Evolutionary conservation across 495 filamentous ascomycete species (phyloP).

Genomic region (Neurospora intermedia): DNA sequence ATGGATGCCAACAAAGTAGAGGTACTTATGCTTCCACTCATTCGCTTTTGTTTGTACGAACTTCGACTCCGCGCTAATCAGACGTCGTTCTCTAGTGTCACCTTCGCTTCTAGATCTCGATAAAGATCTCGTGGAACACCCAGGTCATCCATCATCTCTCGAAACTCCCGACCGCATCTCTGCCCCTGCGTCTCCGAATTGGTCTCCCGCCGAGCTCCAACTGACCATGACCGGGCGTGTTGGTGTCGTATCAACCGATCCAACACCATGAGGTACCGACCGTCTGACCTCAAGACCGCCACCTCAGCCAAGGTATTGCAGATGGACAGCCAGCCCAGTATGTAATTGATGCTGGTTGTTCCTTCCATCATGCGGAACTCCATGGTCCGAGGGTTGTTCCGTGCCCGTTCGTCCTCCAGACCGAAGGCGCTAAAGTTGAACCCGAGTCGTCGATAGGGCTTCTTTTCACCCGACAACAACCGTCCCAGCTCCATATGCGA

Average conservation of each 20-base stretch:
- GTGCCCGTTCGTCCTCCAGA: slow-evolving; percentile 19
- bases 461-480: slow-evolving; percentile 16
- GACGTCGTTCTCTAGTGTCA: slow-evolving; percentile 5
- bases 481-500: slow-evolving; percentile 14
- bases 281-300: slow-evolving; percentile 8
- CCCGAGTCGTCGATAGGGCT: slow-evolving; percentile 18
- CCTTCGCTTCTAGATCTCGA: slow-evolving; percentile 13
- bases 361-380: slow-evolving; percentile 29
- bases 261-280: slow-evolving; percentile 8
- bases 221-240: not conserved
- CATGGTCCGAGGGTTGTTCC: slow-evolving; percentile 18
- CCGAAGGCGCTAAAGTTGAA: slow-evolving; percentile 28
- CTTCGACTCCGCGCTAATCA: not conserved
- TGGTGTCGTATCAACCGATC: not conserved
- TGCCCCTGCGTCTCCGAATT: slow-evolving; percentile 1
- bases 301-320: slow-evolving; percentile 15
- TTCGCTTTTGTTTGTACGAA: not conserved
- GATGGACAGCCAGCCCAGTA: slow-evolving; percentile 18
- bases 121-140: slow-evolving; percentile 8
- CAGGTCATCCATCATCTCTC: slow-evolving; percentile 18
- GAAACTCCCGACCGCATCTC: slow-evolving; percentile 10
- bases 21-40: not conserved
- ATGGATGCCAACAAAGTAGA: not conserved
- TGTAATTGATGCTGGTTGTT: slow-evolving; percentile 6
- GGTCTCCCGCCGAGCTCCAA: not conserved